Conservation (phyloP, 2,329 filamentous ascomycete genomes). For the Penicillium sp. region DNA sequence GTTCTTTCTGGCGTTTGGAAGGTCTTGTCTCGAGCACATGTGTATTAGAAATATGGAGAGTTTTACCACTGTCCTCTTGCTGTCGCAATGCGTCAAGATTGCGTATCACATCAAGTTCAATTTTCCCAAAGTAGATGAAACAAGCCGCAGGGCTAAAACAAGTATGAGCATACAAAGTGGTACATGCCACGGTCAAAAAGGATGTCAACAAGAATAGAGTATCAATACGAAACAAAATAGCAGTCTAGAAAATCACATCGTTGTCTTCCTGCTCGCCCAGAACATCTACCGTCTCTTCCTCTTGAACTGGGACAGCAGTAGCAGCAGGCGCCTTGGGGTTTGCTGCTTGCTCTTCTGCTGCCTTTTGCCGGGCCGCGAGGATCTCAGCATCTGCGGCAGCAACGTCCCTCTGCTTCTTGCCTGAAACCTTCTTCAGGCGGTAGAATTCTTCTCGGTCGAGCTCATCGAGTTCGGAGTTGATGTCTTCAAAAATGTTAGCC, state of each 20-base stretch:
- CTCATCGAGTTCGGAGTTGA: constrained; percentile 96
- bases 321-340: constrained; percentile 30
- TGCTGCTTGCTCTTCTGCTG: constrained; percentile 49
- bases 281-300: constrained; percentile 51
- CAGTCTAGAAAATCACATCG: constrained; percentile 69
- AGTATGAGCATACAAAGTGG: constrained; percentile 8
- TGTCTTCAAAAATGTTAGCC: constrained; percentile 49
- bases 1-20: constrained; percentile 26
- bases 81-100: constrained; percentile 1
- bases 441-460: constrained; percentile 97
- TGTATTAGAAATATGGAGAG: constrained; percentile 14
- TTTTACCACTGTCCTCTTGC: not conserved
- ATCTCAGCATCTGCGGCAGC: constrained; percentile 66
- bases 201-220: constrained; percentile 10
- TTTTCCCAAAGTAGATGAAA: constrained; percentile 8
- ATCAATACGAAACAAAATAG: constrained; percentile 17
- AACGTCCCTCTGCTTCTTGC: constrained; percentile 71
- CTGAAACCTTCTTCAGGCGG: constrained; percentile 85
- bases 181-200: constrained; percentile 7
- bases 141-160: not conserved
- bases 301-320: constrained; percentile 32
- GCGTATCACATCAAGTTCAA: constrained; percentile 5
- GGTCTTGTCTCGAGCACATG: constrained; percentile 13
- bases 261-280: constrained; percentile 68
- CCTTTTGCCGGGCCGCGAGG: constrained; percentile 44